Evolutionary conservation across 2,329 filamentous ascomycete species (phyloP).

Genomic region (Arthrocladium fulminans): DNA sequence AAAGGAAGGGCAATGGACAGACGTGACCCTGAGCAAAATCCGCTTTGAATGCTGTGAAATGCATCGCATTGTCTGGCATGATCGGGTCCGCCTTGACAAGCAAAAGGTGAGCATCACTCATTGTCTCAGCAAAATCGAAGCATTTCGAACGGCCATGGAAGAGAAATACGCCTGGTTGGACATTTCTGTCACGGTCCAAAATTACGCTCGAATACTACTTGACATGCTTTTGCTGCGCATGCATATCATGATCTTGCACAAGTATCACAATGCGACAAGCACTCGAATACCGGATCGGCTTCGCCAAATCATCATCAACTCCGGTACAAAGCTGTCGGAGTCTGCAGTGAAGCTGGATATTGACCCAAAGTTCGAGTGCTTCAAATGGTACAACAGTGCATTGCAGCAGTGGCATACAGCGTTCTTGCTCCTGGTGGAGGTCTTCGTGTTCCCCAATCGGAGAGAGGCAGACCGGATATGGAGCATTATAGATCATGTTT

Average conservation of each 20-base stretch:
- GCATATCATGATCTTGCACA: conserved; percentile 59
- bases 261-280: conserved; percentile 47
- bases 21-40: conserved; percentile 58
- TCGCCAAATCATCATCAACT: conserved; percentile 54
- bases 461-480: conserved; percentile 59
- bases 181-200: conserved; percentile 52
- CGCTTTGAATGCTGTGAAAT: conserved; percentile 67
- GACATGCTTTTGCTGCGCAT: conserved; percentile 54
- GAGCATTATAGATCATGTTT: conserved; percentile 63
- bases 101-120: conserved; percentile 54
- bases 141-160: conserved; percentile 56
- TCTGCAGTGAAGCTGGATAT: conserved; percentile 48
- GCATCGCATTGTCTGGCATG: conserved; percentile 61
- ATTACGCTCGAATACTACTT: conserved; percentile 56
- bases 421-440: conserved; percentile 58
- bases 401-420: conserved; percentile 65
- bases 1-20: conserved; percentile 49
- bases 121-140: conserved; percentile 59
- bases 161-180: conserved; percentile 59
- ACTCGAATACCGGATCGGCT: conserved; percentile 44
- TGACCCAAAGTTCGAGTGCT: conserved; percentile 44
- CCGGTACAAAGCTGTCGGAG: conserved; percentile 48
- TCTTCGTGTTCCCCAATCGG: conserved; percentile 51
- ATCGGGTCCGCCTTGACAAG: conserved; percentile 55
- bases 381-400: conserved; percentile 64